Base-by-base conservation (phyloP, 2,329 filamentous ascomycete species). In the Neopestalotiopsis clavispora region DNA sequence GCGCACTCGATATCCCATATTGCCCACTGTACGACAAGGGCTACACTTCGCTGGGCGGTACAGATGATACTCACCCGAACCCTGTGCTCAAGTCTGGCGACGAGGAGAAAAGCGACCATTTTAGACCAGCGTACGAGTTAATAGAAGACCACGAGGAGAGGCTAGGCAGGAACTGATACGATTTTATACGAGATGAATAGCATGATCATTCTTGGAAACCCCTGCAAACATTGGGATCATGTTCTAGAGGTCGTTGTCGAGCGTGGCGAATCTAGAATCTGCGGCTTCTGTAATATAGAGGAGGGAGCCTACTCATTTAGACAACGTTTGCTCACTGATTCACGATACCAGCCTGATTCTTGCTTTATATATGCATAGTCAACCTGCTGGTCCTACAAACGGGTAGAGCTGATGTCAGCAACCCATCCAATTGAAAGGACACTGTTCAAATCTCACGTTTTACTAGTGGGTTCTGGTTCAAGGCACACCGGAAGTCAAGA, bases 41-140 rank as follows among this genome's bases (percentile, higher is more conserved):
- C 10, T 98, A 96, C 80, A 97, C 96, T 2, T 95, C 92, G 72
- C 85, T 99, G n/a, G 96, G 96, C 23, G 95, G 96, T 3, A 94
- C 90, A 30, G 91, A 90, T 68, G 94, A 99, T 81, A 99, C 96
- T 2, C 88, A 92, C 72, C 95, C 94, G 0, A 99, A 99, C 77
- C 96, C 96, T 10, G 89, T 88, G 45, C 81, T 97, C 74, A 87
- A 84, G 71, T 74, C 72, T 65, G 59, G 32, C 30, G 78, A 76
- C 13, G 75, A 75, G 20, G 71, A 61, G n/a, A 45, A 67, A 45
- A 49, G 61, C 14, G 69, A 60, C 10, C 52, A 68, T 5, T 95
- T 92, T 77, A 83, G 88, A 65, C 93, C 93, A 1, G 93, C 93
- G 0, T 95, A 94, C 77, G 91, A 94, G 78, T 81, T 96, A 73